Conservation (phyloP, 2,329 filamentous ascomycete genomes). For the Fusarium piperis region DNA sequence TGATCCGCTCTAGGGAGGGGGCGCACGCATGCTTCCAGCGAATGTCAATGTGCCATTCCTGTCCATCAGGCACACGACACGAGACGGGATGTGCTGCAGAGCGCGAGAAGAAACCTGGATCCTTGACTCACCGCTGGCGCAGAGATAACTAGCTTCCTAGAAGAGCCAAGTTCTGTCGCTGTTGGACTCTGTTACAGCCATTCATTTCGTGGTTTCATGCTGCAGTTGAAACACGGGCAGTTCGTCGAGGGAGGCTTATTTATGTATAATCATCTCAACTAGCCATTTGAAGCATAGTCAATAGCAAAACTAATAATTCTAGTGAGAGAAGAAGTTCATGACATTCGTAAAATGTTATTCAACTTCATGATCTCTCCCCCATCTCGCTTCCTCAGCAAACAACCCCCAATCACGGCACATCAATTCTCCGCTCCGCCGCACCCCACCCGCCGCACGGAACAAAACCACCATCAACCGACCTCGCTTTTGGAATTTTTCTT, state of each 20-base stretch:
- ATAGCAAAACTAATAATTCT: not conserved
- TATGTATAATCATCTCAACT: not conserved
- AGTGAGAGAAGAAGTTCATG: not conserved
- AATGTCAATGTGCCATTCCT: not conserved
- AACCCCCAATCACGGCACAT: constrained; percentile 28
- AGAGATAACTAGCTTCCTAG: not conserved
- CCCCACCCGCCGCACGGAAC: constrained; percentile 13
- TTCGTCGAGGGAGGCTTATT: not conserved
- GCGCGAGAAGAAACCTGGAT: not conserved
- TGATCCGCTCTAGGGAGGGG: constrained; percentile 13
- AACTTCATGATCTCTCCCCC: not conserved
- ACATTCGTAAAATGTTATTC: not conserved
- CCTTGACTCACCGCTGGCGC: constrained; percentile 11
- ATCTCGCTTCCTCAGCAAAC: not conserved
- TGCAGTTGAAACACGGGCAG: not conserved
- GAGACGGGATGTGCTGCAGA: constrained; percentile 4
- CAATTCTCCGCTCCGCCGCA: constrained; percentile 40
- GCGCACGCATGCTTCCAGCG: not conserved
- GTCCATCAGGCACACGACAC: constrained; percentile 30
- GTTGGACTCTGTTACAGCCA: not conserved
- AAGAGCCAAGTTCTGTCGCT: not conserved
- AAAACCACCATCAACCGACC: constrained; percentile 24
- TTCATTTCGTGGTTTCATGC: not conserved
- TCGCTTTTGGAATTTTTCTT: constrained; percentile 32
- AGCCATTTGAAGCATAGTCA: not conserved